Evolutionary conservation across 2,329 filamentous ascomycete species (phyloP), one percentile per base, ranked within the genome.

Genomic region (Cryphonectria carpinicola): DNA sequence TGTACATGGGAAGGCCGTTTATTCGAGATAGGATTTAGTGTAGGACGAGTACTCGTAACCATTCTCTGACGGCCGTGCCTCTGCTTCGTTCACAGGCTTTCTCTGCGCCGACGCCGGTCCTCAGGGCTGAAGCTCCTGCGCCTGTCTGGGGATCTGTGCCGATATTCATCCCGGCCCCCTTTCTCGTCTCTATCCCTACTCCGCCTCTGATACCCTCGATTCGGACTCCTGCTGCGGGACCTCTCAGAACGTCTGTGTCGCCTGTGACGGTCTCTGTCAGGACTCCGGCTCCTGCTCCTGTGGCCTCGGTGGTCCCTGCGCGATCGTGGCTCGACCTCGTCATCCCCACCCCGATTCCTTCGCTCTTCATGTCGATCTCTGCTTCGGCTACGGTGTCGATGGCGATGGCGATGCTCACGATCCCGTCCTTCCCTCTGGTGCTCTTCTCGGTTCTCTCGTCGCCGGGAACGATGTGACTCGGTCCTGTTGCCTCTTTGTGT

Each of bases 271-370:
- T 66, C 72, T 32, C 61, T 64, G n/a, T 74, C 75, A 32, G 76
- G 76, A 62, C 82, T 82, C 63, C 79, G 77, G 69, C 80, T 84
- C 66, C 81, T 78, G 70, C 80, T 83, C 66, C 81, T 78, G 32
- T 80, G 78, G 11, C 80, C 77, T 22, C 78, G 74, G 37, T 77
- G 76, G 43, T 82, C 80, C 28, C 76, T 65, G 32, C 65, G 70
- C 19, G 61, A 64, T 17, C 61, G 74, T 41, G 76, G 76, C 3
- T 80, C 78, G 0, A 74, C 71, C 56, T 80, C 76, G 3, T 78
- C 76, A 52, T 80, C 79, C 4, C 80, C 76, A 8, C 76, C 75
- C 56, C 79, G 76, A 49, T 75, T 75, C 5, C 66, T 61, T 13
- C 70, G 69, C 7, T 81, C 78, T 49, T 74, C 74, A 63, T 75